Evolutionary conservation across 164 flowering plant genomes (phyloP).

Genomic region (Berberis vulgaris): DNA sequence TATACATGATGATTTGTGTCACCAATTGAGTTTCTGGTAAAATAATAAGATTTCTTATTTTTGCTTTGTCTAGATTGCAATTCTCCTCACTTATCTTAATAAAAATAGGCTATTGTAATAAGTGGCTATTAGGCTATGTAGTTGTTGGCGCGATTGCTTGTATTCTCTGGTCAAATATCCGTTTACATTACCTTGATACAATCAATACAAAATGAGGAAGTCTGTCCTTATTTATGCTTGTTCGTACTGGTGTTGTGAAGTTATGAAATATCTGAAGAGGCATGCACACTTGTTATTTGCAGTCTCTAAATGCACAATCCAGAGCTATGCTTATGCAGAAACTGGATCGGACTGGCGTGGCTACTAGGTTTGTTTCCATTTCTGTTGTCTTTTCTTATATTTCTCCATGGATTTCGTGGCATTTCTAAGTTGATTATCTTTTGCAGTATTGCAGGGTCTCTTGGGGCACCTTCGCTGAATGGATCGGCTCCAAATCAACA

Average conservation of each 20-base stretch:
- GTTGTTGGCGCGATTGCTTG: too few species aligned
- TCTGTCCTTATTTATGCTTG: too few species aligned
- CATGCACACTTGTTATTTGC: conserved; percentile 13
- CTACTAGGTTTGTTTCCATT: conserved; percentile 53
- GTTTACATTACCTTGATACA: too few species aligned
- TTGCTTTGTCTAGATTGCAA: too few species aligned
- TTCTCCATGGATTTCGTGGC: background rate
- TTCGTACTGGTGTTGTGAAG: too few species aligned
- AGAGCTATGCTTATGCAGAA: conserved; percentile 85
- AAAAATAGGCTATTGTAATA: too few species aligned
- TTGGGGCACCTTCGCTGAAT: conserved; percentile 57
- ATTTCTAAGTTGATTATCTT: conserved; percentile 4
- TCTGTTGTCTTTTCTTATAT: background rate
- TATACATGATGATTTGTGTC: background rate
- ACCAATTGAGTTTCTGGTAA: background rate
- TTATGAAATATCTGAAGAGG: background rate
- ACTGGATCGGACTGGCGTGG: conserved; percentile 77
- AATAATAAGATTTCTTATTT: too few species aligned
- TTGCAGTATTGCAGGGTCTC: conserved; percentile 61
- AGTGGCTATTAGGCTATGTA: too few species aligned
- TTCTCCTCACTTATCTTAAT: too few species aligned
- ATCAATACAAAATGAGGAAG: too few species aligned
- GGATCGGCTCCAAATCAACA: conserved; percentile 48
- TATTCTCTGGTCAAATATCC: too few species aligned
- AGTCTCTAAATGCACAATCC: conserved; percentile 91